Evolutionary conservation across 441 rosid species (phyloP).

Genomic region (Erodium texanum): DNA sequence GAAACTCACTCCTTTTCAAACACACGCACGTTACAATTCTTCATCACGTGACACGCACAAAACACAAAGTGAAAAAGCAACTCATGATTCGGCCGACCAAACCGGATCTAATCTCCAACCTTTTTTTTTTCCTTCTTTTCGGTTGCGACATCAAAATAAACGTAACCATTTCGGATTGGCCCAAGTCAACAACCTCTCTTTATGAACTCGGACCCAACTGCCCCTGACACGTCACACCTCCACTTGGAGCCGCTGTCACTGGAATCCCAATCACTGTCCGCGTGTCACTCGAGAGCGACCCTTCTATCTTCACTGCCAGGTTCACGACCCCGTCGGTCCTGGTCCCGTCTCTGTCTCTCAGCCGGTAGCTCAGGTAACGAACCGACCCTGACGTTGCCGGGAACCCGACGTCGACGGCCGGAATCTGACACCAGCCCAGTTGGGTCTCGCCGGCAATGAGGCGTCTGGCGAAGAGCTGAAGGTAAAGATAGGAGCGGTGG

Average conservation of each 20-base stretch:
- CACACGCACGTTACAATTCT: not conserved
- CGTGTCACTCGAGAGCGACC: slow-evolving; percentile 9
- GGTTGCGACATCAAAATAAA: not conserved
- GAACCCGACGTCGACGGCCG: slow-evolving; percentile 31
- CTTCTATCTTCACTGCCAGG: slow-evolving; percentile 30
- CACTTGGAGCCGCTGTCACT: not conserved
- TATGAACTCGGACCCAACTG: not conserved
- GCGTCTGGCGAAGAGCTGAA: slow-evolving; percentile 31
- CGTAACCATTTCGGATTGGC: no score
- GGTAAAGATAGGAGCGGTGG: slow-evolving; percentile 22
- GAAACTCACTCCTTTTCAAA: not conserved
- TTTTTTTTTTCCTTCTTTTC: not conserved
- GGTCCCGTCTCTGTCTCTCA: slow-evolving; percentile 41
- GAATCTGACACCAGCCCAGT: slow-evolving; percentile 57
- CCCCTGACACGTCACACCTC: slow-evolving; percentile 7
- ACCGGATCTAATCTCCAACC: not conserved
- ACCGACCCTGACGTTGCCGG: slow-evolving; percentile 26
- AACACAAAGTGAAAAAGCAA: not conserved
- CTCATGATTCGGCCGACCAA: not conserved
- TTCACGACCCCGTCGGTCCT: slow-evolving; percentile 41
- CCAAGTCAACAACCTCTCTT: no score
- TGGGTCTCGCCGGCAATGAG: slow-evolving; percentile 25
- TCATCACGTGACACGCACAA: not conserved
- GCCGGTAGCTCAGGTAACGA: slow-evolving; percentile 40
- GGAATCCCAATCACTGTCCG: slow-evolving; percentile 45